Evolutionary conservation across 306 rosid species (phyloP).

Genomic region (Medicago lupulina): DNA sequence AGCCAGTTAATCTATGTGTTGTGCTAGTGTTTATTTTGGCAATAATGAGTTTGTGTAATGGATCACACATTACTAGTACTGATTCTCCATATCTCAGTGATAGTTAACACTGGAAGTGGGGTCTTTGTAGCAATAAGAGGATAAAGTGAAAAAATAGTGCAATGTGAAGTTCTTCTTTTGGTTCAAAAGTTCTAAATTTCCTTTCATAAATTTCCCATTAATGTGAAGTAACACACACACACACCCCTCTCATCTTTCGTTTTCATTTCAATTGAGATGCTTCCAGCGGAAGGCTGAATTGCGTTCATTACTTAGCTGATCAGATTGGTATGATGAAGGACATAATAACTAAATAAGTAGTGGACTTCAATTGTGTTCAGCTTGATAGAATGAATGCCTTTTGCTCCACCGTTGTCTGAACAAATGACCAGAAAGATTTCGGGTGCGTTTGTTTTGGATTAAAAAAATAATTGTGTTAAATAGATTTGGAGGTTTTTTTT

Average conservation of each 20-base stretch:
- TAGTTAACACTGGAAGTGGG: slow-evolving; percentile 15
- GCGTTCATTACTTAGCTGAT: background rate
- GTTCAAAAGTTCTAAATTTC: slow-evolving; percentile 21
- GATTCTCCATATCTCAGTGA: slow-evolving; percentile 35
- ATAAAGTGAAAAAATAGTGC: slow-evolving; percentile 18
- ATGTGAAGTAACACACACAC: slow-evolving; percentile 17
- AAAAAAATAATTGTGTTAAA: no score
- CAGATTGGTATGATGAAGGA: background rate
- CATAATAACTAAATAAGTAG: no score
- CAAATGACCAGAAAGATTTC: no score
- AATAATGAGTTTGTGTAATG: slow-evolving; percentile 18
- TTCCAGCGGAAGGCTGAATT: background rate
- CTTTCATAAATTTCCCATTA: background rate
- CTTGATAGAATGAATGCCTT: background rate
- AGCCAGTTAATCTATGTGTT: slow-evolving; percentile 36
- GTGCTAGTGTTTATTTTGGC: slow-evolving; percentile 29
- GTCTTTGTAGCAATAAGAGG: slow-evolving; percentile 41
- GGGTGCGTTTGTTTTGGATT: no score
- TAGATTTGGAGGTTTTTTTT: no score
- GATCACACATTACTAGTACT: background rate
- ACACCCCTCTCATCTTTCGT: background rate
- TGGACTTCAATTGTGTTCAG: no score
- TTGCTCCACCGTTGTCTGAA: background rate
- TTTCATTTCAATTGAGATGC: background rate
- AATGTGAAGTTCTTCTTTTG: slow-evolving; percentile 13